Conservation (phyloP, 163 green algal genomes). For the Volvox carteri region DNA sequence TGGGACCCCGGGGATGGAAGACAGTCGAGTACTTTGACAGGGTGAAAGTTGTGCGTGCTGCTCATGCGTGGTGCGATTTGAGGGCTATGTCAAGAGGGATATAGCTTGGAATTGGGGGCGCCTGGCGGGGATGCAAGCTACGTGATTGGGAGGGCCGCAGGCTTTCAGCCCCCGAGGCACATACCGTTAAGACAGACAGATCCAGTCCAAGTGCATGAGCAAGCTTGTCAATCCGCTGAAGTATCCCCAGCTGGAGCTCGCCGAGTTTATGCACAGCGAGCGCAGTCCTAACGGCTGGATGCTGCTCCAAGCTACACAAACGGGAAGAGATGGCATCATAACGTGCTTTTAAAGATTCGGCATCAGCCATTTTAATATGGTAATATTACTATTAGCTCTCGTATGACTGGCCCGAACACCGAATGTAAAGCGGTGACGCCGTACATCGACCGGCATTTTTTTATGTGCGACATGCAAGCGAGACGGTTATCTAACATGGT, state of each 20-base stretch:
- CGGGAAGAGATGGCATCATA: constrained; percentile 1
- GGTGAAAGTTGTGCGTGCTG: too few relatives aligned
- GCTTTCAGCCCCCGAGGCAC: too few relatives aligned
- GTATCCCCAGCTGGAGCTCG: constrained; percentile 13
- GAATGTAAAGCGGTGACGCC: background rate
- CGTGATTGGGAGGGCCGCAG: too few relatives aligned
- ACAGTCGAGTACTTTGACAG: too few relatives aligned
- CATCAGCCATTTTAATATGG: constrained; percentile 9
- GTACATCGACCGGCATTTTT: too few relatives aligned
- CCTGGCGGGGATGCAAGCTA: too few relatives aligned
- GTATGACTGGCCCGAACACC: background rate
- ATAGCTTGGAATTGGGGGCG: too few relatives aligned
- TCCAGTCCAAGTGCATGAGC: background rate
- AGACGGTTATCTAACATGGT: too few relatives aligned
- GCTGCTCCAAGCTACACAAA: background rate
- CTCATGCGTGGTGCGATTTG: too few relatives aligned
- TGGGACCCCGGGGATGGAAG: too few relatives aligned
- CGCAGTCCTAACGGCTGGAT: background rate
- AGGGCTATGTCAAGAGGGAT: too few relatives aligned
- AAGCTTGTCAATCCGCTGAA: constrained; percentile 14
- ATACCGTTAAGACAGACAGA: background rate
- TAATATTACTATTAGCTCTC: background rate
- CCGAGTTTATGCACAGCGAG: background rate
- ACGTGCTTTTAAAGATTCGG: background rate
- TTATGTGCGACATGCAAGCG: too few relatives aligned